Conservation (phyloP, 1,139 yeast species). For the Pichia inconspicua region DNA sequence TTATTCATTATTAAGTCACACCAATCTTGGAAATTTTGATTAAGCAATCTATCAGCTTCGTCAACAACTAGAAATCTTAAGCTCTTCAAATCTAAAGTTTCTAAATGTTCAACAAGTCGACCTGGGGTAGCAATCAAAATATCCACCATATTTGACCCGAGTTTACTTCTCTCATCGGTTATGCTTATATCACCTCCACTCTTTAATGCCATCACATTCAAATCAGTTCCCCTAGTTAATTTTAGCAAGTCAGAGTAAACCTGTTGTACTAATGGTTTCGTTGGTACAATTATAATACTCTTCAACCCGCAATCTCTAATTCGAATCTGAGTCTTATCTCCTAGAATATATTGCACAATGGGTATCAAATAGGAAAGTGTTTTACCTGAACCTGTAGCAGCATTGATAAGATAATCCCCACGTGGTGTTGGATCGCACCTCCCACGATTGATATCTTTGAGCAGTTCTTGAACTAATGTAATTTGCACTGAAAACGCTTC, state of each 20-base stretch:
- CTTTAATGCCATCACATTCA: slow-evolving; percentile 53
- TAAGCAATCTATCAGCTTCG: slow-evolving; percentile 88
- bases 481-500: slow-evolving; percentile 76
- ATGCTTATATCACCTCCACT: slow-evolving; percentile 48
- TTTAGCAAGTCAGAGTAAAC: slow-evolving; percentile 58
- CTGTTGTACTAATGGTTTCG: slow-evolving; percentile 79
- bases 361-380: slow-evolving; percentile 88
- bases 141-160: slow-evolving; percentile 56
- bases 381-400: slow-evolving; percentile 96
- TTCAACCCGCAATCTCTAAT: slow-evolving; percentile 60
- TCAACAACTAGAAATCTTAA: slow-evolving; percentile 74
- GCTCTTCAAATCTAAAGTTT: slow-evolving; percentile 35
- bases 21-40: slow-evolving; percentile 95
- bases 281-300: slow-evolving; percentile 80
- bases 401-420: slow-evolving; percentile 82
- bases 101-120: slow-evolving; percentile 81
- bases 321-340: slow-evolving; percentile 30
- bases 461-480: slow-evolving; percentile 50
- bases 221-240: slow-evolving; percentile 58
- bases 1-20: slow-evolving; percentile 54
- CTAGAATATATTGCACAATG: slow-evolving; percentile 56
- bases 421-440: slow-evolving; percentile 48
- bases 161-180: slow-evolving; percentile 52
- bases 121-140: slow-evolving; percentile 87
- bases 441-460: slow-evolving; percentile 41